These are phyloP conservation scores for Dactylonectria macrodidyma DNA, from an alignment of 2,329 filamentous ascomycete species.

Conservation along the genomic window DNA sequence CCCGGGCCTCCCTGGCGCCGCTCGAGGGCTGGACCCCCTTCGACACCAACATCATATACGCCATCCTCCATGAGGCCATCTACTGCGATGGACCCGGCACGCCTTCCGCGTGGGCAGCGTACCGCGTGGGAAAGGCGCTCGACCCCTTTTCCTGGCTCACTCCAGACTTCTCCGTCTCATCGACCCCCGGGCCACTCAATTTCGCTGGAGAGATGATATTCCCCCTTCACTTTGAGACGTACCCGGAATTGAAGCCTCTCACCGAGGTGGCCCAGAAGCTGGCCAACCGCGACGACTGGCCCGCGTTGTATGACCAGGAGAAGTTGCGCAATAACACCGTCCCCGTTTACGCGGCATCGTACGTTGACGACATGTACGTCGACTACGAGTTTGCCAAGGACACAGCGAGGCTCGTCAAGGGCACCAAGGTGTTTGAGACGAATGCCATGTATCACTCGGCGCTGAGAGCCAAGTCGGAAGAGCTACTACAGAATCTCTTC, in stretches of 20 bases:
- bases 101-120: conserved; percentile 82
- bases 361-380: conserved; percentile 93
- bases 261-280: conserved; percentile 79
- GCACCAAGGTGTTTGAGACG: conserved; percentile 85
- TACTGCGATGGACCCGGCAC: conserved; percentile 80
- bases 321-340: conserved; percentile 84
- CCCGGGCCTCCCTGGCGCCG: conserved; percentile 76
- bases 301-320: conserved; percentile 80
- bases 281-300: conserved; percentile 79
- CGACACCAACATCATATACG: conserved; percentile 86
- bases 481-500: conserved; percentile 84
- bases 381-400: conserved; percentile 81
- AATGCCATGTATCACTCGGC: conserved; percentile 92
- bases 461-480: conserved; percentile 79
- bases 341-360: conserved; percentile 88
- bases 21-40: conserved; percentile 79
- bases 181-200: conserved; percentile 69
- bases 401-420: conserved; percentile 82
- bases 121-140: conserved; percentile 70
- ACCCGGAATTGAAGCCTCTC: conserved; percentile 80
- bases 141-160: conserved; percentile 67
- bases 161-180: conserved; percentile 45
- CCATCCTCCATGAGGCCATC: conserved; percentile 87
- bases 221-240: conserved; percentile 86
- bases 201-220: conserved; percentile 97